These are phyloP conservation scores for Rhynchospora pubera DNA, from an alignment of 176 grass and related monocot species.

Conservation along the genomic window DNA sequence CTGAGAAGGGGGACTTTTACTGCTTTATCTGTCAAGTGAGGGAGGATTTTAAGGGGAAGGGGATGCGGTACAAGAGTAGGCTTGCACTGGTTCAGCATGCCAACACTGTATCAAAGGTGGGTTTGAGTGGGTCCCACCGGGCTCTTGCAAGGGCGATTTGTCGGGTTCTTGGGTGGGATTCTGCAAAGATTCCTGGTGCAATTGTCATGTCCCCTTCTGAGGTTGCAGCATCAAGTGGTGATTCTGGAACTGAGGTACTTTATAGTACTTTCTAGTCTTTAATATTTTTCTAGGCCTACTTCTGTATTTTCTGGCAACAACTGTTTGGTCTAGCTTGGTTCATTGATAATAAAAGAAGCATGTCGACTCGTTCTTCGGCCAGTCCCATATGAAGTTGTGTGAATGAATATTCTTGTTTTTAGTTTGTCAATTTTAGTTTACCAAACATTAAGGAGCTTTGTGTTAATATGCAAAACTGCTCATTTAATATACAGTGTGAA, in stretches of 20 bases:
- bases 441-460: neutral
- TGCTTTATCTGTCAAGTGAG: constrained; percentile 24
- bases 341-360: neutral
- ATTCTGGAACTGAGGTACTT: neutral
- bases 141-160: constrained; percentile 21
- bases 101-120: constrained; percentile 18
- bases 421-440: too few species aligned
- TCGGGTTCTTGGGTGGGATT: constrained; percentile 18
- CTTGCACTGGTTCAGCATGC: constrained; percentile 19
- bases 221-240: neutral
- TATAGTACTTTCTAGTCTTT: neutral
- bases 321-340: neutral
- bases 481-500: too few species aligned
- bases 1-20: constrained; percentile 24
- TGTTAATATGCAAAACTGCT: neutral
- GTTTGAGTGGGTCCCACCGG: neutral
- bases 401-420: neutral
- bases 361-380: neutral
- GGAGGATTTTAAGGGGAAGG: constrained; percentile 20
- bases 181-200: neutral
- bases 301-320: neutral
- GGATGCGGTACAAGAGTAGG: constrained; percentile 14
- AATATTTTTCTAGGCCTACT: neutral
- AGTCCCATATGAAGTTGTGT: too few species aligned
- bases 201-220: neutral